Conservation (phyloP, 2,329 filamentous ascomycete species). For the Lachnum nothofagi region DNA sequence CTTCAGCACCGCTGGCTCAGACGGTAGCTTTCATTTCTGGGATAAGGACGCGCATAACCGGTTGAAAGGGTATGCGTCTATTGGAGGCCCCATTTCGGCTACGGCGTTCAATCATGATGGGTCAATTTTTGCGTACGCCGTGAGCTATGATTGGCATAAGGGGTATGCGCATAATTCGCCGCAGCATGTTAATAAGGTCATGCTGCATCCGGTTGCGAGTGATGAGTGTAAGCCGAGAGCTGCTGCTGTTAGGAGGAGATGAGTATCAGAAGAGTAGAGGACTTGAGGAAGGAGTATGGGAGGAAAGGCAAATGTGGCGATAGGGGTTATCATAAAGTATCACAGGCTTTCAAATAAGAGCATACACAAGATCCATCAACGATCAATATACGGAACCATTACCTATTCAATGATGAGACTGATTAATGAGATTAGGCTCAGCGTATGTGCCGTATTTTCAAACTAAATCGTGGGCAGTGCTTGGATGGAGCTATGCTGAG, state of each 20-base stretch:
- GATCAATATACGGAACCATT: no score
- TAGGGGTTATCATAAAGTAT: no score
- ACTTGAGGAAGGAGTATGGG: no score
- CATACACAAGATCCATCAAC: no score
- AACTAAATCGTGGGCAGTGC: no score
- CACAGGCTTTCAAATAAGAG: no score
- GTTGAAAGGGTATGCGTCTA: constrained; percentile 77
- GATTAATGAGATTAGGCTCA: no score
- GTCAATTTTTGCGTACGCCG: constrained; percentile 75
- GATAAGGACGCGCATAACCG: constrained; percentile 83
- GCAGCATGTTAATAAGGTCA: constrained; percentile 68
- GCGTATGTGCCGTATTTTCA: no score
- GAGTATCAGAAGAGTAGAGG: background rate
- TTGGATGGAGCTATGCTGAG: no score
- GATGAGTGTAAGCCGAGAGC: constrained; percentile 51
- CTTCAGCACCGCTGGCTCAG: constrained; percentile 86
- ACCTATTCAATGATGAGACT: no score
- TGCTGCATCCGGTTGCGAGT: constrained; percentile 66
- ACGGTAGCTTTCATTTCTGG: constrained; percentile 94
- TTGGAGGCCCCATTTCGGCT: constrained; percentile 79
- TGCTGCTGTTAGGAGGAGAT: background rate
- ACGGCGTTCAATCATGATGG: constrained; percentile 83
- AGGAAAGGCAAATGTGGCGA: no score
- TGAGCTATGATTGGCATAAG: constrained; percentile 97
- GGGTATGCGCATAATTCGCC: constrained; percentile 81